phyloP scores from a whole-genome alignment of 2,329 filamentous ascomycete species.

The Colletotrichum sansevieriae region DNA sequence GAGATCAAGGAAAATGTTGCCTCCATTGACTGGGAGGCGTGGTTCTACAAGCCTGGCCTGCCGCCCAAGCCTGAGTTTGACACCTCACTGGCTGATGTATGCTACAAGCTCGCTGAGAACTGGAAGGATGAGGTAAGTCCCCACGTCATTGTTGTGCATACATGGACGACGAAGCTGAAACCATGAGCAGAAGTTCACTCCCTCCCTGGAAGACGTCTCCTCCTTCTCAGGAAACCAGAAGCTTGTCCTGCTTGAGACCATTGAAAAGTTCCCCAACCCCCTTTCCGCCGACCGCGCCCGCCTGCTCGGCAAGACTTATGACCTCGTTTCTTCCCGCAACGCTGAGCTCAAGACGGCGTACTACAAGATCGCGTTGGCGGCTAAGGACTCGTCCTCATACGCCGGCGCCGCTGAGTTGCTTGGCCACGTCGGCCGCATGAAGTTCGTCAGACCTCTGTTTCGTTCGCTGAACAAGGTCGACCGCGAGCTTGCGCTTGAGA shows the following conservation, averaged over 20 bases:
- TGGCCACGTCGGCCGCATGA: conserved; percentile 91
- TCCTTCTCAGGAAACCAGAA: conserved; percentile 88
- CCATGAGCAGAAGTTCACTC: conserved; percentile 67
- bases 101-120: conserved; percentile 84
- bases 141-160: conserved; percentile 40
- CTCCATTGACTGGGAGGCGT: conserved; percentile 87
- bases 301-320: conserved; percentile 81
- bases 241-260: conserved; percentile 87
- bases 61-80: conserved; percentile 94
- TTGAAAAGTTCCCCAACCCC: conserved; percentile 76
- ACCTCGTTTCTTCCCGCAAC: conserved; percentile 80
- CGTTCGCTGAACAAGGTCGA: conserved; percentile 81
- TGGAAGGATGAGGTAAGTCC: conserved; percentile 75
- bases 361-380: conserved; percentile 82
- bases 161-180: conserved; percentile 31
- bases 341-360: conserved; percentile 88
- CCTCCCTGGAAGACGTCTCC: conserved; percentile 76
- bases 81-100: conserved; percentile 86
- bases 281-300: conserved; percentile 76
- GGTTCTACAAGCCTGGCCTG: conserved; percentile 89
- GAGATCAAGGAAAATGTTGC: conserved; percentile 74
- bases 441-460: conserved; percentile 92
- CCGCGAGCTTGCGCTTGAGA: conserved; percentile 79
- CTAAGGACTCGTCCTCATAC: conserved; percentile 78
- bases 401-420: conserved; percentile 80